These are phyloP conservation scores for Dioszegia aurantiaca DNA, from an alignment of 768 basidiomycete species.

Conservation along the genomic window DNA sequence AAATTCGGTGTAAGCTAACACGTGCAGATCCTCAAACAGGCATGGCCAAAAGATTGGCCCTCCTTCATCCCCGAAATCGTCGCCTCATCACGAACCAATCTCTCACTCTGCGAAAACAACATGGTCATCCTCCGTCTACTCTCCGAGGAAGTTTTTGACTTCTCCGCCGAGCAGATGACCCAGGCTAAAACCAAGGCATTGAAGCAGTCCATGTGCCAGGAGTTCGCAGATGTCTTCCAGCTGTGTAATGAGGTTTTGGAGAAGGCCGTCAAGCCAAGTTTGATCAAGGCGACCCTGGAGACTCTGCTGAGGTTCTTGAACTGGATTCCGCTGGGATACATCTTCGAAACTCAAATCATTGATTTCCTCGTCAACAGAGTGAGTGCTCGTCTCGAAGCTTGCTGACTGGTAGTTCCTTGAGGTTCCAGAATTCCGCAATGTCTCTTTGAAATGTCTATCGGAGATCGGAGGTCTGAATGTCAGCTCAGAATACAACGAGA, in stretches of 20 bases:
- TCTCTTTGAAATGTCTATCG: conserved; percentile 91
- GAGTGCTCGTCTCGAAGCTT: conserved; percentile 50
- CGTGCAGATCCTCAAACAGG: conserved; percentile 90
- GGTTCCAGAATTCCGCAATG: conserved; percentile 92
- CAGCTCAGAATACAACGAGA: conserved; percentile 93
- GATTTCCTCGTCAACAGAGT: conserved; percentile 88
- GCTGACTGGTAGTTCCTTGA: conserved; percentile 74
- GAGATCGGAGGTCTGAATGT: conserved; percentile 94
- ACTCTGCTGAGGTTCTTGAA: conserved; percentile 93
- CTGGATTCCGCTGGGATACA: conserved; percentile 98
- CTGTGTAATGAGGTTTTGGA: conserved; percentile 94
- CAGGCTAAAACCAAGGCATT: conserved; percentile 95
- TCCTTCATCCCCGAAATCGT: conserved; percentile 95
- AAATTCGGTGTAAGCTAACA: background rate
- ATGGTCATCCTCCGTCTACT: conserved; percentile 96
- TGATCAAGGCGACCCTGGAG: conserved; percentile 92
- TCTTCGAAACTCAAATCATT: conserved; percentile 96
- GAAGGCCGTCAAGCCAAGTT: conserved; percentile 90
- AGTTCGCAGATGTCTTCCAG: conserved; percentile 96
- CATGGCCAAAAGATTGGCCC: conserved; percentile 99
- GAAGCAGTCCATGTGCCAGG: conserved; percentile 96
- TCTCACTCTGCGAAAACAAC: conserved; percentile 98
- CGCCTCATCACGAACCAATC: conserved; percentile 92
- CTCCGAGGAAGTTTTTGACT: conserved; percentile 99
- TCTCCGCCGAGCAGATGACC: conserved; percentile 97